Base-by-base conservation (phyloP, 495 filamentous ascomycete genomes). In the Rhizodiscina lignyota region DNA sequence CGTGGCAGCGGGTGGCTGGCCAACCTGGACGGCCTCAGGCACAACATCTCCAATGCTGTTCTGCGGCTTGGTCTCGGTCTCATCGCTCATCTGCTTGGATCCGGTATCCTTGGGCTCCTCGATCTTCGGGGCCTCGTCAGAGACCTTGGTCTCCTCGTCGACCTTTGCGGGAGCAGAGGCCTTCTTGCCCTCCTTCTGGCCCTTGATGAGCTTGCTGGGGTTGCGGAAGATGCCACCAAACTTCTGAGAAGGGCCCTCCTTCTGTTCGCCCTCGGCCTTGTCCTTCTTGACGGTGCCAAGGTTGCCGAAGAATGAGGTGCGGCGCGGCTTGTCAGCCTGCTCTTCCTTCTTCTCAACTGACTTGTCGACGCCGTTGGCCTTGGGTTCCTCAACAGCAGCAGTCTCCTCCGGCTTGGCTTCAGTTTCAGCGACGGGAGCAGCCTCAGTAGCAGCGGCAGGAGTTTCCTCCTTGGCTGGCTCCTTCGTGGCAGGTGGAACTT, bases 261-360 rank as follows among this genome's bases (percentile, higher is more conserved):
- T 34, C 21, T 35, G 20, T 21, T 35, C 23, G 26, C 17, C 20
- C 26, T 43, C 36, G 23, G 21, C 18, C 26, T 43, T 31, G 23
- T 15, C 18, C 42, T 48, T 48, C 44, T 47, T 47, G 36, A 35
- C 49, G 24, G 43, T 46, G 32, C 48, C 45, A 20, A 56, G 37
- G 45, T 40, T 44, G 26, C 46, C 42, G 30, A 64, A 55, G 42
- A 64, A 54, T 41, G 53, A 61, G 1, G 56, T 48, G 17, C 44
- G 48, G 36, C 61, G 56, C 16, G 37, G 20, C 37, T 46, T 43
- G 32, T 19, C 33, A 20, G 44, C 35, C 37, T 46, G 52, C 50
- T 56, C 57, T 18, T 54, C 48, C 41, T 37, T 48, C 10, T 11
- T 11, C 35, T 50, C 50, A 22, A 27, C 36, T 36, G 8, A 30